Conservation (phyloP, 2,329 filamentous ascomycete genomes). For the Aspergillus bombycis region DNA sequence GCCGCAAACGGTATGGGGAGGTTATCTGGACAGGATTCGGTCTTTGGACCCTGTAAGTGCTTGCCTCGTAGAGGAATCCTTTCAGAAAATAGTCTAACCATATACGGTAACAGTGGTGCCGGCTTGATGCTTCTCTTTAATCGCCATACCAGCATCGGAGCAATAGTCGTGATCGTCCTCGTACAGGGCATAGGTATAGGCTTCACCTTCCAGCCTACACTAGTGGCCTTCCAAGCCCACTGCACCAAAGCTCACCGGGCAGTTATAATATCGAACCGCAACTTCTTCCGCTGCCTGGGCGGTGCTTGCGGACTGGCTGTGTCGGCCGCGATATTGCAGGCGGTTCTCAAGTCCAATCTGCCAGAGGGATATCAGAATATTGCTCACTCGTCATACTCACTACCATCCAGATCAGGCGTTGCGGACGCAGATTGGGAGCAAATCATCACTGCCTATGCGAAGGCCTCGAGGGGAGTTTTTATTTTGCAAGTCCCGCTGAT, state of each 20-base stretch:
- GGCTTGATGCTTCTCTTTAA: constrained; percentile 58
- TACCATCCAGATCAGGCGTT: constrained; percentile 33
- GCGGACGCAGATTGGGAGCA: constrained; percentile 39
- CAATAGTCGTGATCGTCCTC: constrained; percentile 56
- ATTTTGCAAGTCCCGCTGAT: constrained; percentile 60
- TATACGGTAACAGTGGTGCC: constrained; percentile 41
- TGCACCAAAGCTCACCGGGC: constrained; percentile 60
- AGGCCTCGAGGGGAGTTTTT: constrained; percentile 60
- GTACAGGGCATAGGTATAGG: constrained; percentile 60
- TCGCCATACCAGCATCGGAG: constrained; percentile 47
- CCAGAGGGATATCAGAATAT: constrained; percentile 42
- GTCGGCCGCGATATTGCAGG: constrained; percentile 56
- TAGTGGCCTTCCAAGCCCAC: constrained; percentile 63
- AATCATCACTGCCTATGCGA: constrained; percentile 56
- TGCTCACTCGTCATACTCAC: constrained; percentile 45
- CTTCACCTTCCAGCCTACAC: constrained; percentile 54
- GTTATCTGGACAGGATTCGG: constrained; percentile 56
- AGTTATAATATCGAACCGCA: constrained; percentile 64
- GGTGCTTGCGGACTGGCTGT: constrained; percentile 62
- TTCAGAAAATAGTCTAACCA: not conserved
- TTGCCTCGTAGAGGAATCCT: too few relatives aligned
- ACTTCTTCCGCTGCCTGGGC: constrained; percentile 64
- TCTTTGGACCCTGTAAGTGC: constrained; percentile 50
- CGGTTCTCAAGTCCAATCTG: constrained; percentile 42
- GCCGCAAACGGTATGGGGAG: constrained; percentile 60